Percentiles rank a stretch among this genome's conserved stretches.
phyloP scores from a whole-genome alignment of 2,329 filamentous ascomycete genomes.

The Diaporthe citrichinensis region DNA sequence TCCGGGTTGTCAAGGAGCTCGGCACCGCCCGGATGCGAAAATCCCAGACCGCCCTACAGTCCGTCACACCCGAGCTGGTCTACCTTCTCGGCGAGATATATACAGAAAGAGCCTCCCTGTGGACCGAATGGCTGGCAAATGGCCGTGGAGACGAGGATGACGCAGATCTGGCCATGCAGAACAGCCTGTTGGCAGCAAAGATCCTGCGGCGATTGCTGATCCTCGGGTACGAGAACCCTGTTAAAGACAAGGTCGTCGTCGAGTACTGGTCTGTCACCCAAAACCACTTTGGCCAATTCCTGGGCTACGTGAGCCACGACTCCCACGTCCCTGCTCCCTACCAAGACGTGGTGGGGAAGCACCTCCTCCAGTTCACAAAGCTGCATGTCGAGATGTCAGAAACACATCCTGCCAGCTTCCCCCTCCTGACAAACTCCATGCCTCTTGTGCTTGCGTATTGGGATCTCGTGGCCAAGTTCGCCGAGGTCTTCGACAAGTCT shows the following conservation, averaged over 20 bases:
- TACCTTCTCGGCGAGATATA: slow-evolving; percentile 85
- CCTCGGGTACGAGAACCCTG: slow-evolving; percentile 86
- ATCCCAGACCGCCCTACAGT: slow-evolving; percentile 82
- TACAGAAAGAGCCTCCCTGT: slow-evolving; percentile 77
- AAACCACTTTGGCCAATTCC: slow-evolving; percentile 82
- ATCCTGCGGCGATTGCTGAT: slow-evolving; percentile 84
- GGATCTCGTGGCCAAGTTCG: slow-evolving; percentile 83
- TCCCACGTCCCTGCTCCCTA: slow-evolving; percentile 67
- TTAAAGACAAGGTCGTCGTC: slow-evolving; percentile 81
- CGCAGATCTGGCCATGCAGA: slow-evolving; percentile 76
- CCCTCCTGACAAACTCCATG: slow-evolving; percentile 83
- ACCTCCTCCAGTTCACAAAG: slow-evolving; percentile 91
- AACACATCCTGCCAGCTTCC: slow-evolving; percentile 85
- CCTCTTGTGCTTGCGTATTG: slow-evolving; percentile 87
- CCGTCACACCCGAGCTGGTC: slow-evolving; percentile 86
- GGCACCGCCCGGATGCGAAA: slow-evolving; percentile 82
- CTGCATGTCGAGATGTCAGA: slow-evolving; percentile 90
- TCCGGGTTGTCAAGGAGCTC: slow-evolving; percentile 92
- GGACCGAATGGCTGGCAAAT: slow-evolving; percentile 73
- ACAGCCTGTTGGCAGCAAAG: slow-evolving; percentile 85
- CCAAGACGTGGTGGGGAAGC: slow-evolving; percentile 81
- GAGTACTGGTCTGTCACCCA: slow-evolving; percentile 87
- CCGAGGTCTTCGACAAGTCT: slow-evolving; percentile 78
- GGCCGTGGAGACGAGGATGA: slow-evolving; percentile 71
- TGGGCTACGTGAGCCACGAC: slow-evolving; percentile 72